Percentiles rank a stretch among this genome's conserved stretches.
phyloP scores from a whole-genome alignment of 2,329 filamentous ascomycete genomes.

The Venturia aucupariae region DNA sequence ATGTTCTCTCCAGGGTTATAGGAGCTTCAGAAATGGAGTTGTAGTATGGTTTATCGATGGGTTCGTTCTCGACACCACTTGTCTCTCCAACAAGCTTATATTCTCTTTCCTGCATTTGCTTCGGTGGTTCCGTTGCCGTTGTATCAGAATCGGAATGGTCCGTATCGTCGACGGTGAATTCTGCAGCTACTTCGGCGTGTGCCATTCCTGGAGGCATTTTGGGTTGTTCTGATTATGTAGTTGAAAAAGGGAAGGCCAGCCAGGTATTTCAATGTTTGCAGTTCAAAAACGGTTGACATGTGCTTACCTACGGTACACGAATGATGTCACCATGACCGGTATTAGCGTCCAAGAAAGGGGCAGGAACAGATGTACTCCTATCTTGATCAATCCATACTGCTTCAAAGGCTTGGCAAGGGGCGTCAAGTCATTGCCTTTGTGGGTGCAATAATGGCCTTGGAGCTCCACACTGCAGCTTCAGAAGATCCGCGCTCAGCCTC shows the following conservation, averaged over 20 bases:
- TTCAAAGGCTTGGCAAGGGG: not conserved
- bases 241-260: not conserved
- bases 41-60: not conserved
- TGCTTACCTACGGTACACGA: not conserved
- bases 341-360: too few species aligned
- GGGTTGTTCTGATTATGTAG: too few species aligned
- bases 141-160: not conserved
- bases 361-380: too few species aligned
- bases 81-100: not conserved
- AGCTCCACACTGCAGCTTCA: too few species aligned
- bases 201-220: not conserved
- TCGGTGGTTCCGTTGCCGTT: not conserved
- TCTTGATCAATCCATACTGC: too few species aligned
- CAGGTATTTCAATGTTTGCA: not conserved
- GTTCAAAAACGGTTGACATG: not conserved
- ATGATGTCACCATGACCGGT: not conserved
- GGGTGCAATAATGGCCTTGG: too few species aligned
- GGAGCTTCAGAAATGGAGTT: not conserved
- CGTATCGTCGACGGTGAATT: not conserved
- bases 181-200: not conserved
- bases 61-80: not conserved
- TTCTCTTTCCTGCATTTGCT: not conserved
- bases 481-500: not conserved
- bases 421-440: not conserved
- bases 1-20: conserved; percentile 16